Base-by-base conservation (phyloP, 345 rosid species). In the Syzygium aromaticum region DNA sequence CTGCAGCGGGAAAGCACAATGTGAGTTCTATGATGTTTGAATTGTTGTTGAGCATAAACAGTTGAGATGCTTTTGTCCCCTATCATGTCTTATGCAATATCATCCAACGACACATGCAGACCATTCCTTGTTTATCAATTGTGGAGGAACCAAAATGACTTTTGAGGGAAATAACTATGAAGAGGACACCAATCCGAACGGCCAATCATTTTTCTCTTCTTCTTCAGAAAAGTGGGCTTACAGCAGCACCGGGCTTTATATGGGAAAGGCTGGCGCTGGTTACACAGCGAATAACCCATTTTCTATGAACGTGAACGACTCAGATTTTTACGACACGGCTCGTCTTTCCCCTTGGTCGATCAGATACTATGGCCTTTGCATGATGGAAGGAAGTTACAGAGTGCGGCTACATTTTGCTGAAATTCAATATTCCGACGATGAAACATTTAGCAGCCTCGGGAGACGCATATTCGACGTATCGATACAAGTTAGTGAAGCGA, bases 381-480 rank as follows among this genome's bases (percentile, higher is more conserved):
- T 98, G 98, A 86, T 52, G 57, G 14, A 52, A n/a, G 96, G 95
- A 54, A 90, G 91, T 84, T 98, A 96, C 85, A 94, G 89, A 61
- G 94, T 96, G 40, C 85, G 86, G 84, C 98, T 98, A 54, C 96
- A 96, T 89, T 98, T 98, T 88, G 96, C 99, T 33, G 99, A 98
- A 90, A 95, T 98, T 51, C 95, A 93, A 95, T 96, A 86, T 87
- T 85, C 97, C 3, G 7, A 92, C 86, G 92, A 94, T 49, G 64
- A 89, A 89, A 88, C 91, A 13, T 98, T 64, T 87, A 89, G 73
- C 54, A 98, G 99, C 92, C 89, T 93, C n/a, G 98, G 99, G 10
- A 90, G 87, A 64, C 94, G 99, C 63, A 54, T 92, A 51, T 98
- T 98, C 52, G 98, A 98, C 85, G 92, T 95, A 19, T 91, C 95